Conservation (phyloP, 306 rosid species). For the Casuarina cunninghamiana region DNA sequence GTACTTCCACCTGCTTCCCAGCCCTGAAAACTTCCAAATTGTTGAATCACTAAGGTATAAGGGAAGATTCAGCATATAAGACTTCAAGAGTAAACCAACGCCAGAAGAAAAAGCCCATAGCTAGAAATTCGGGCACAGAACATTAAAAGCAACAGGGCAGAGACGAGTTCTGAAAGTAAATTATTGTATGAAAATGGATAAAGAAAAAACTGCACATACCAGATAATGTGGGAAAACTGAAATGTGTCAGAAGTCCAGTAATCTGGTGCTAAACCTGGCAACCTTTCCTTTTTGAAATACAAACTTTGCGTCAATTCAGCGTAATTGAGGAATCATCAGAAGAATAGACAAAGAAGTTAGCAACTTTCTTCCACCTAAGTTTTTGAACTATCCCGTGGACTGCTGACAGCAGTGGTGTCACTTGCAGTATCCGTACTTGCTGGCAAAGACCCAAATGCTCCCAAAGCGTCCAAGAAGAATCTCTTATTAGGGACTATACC, state of each 20-base stretch:
- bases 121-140: not conserved
- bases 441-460: conserved; percentile 58
- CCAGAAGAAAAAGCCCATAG: not conserved
- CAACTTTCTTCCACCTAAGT: conserved; percentile 31
- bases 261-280: not conserved
- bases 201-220: not conserved
- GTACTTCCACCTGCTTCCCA: not conserved
- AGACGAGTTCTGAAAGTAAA: not conserved
- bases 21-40: not conserved
- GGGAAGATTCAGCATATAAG: not conserved
- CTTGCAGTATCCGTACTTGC: conserved; percentile 38
- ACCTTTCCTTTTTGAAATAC: not conserved
- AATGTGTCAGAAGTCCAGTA: not conserved
- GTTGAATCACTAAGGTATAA: not conserved
- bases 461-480: conserved; percentile 86
- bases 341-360: conserved; percentile 15
- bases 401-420: conserved; percentile 36
- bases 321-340: not conserved
- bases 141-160: not conserved
- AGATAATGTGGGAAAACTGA: not conserved
- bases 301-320: not conserved
- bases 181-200: not conserved
- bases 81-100: not conserved
- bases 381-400: conserved; percentile 33
- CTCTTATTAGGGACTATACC: conserved; percentile 87